phyloP scores from a whole-genome alignment of 2,329 filamentous ascomycete species.

The Trichoderma harzianum region DNA sequence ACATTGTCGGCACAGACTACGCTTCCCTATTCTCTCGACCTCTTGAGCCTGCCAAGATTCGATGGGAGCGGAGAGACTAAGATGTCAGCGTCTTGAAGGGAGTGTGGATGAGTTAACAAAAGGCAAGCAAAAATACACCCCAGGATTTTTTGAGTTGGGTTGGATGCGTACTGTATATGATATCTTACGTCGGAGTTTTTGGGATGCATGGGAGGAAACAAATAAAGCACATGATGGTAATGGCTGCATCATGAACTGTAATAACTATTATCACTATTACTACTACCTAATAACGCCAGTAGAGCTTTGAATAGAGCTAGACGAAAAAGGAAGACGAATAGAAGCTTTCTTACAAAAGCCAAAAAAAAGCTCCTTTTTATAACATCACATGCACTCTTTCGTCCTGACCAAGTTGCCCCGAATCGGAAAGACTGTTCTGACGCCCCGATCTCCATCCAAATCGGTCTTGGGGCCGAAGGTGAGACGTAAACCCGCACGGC shows the following conservation, averaged over 20 bases:
- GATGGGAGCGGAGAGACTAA: constrained; percentile 68
- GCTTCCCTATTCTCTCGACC: constrained; percentile 71
- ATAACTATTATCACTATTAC: constrained; percentile 7
- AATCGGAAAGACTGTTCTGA: not conserved
- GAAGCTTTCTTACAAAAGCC: not conserved
- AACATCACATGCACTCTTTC: not conserved
- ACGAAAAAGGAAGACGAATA: not conserved
- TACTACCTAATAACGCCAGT: constrained; percentile 11
- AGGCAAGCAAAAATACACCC: constrained; percentile 36
- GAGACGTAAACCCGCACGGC: constrained; percentile 8
- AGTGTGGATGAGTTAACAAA: not conserved
- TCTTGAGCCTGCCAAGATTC: constrained; percentile 65
- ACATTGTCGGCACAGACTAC: constrained; percentile 67
- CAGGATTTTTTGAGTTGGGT: constrained; percentile 53
- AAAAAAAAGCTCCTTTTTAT: not conserved
- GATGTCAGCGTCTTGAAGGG: not conserved
- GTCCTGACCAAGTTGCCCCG: not conserved
- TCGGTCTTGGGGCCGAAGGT: not conserved
- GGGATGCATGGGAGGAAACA: constrained; percentile 11
- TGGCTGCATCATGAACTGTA: constrained; percentile 13
- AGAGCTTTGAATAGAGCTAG: constrained; percentile 16
- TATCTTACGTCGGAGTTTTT: constrained; percentile 15
- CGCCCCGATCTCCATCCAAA: constrained; percentile 4
- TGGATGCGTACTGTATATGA: constrained; percentile 14
- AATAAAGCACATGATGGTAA: constrained; percentile 5